phyloP scores from a whole-genome alignment of 768 basidiomycete species.

The Clavaria fumosa region DNA sequence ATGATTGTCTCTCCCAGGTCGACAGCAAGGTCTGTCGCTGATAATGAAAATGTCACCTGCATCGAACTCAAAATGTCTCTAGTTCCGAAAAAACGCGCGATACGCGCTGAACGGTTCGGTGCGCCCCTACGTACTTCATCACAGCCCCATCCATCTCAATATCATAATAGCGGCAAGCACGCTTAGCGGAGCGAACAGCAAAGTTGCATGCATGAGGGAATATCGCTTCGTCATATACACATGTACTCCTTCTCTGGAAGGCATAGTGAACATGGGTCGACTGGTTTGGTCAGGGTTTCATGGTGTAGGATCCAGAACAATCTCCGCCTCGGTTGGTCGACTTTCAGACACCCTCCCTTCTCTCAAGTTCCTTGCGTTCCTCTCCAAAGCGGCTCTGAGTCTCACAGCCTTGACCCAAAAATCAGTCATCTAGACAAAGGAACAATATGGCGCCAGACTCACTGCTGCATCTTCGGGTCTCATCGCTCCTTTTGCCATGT shows the following conservation, averaged over 20 bases:
- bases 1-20: constrained; percentile 30
- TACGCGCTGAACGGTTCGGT: constrained; percentile 65
- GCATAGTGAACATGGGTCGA: too few relatives aligned
- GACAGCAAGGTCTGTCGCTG: constrained; percentile 54
- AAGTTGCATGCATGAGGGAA: too few relatives aligned
- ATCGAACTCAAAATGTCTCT: constrained; percentile 9
- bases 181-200: too few relatives aligned
- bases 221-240: too few relatives aligned
- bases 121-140: too few relatives aligned
- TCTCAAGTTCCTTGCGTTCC: constrained; percentile 29
- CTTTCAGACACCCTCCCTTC: too few relatives aligned
- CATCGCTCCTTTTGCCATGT: constrained; percentile 79
- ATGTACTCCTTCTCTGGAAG: too few relatives aligned
- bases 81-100: constrained; percentile 80
- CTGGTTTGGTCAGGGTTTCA: too few relatives aligned
- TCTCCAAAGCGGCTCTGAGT: constrained; percentile 49
- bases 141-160: too few relatives aligned
- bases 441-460: constrained; percentile 15
- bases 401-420: constrained; percentile 39
- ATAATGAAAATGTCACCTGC: constrained; percentile 4
- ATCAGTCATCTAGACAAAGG: neutral
- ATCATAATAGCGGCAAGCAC: too few relatives aligned
- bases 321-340: too few relatives aligned
- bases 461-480: constrained; percentile 76
- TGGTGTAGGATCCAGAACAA: too few relatives aligned